Base-by-base conservation (phyloP, 441 rosid genomes). In the Populus hybrid region DNA sequence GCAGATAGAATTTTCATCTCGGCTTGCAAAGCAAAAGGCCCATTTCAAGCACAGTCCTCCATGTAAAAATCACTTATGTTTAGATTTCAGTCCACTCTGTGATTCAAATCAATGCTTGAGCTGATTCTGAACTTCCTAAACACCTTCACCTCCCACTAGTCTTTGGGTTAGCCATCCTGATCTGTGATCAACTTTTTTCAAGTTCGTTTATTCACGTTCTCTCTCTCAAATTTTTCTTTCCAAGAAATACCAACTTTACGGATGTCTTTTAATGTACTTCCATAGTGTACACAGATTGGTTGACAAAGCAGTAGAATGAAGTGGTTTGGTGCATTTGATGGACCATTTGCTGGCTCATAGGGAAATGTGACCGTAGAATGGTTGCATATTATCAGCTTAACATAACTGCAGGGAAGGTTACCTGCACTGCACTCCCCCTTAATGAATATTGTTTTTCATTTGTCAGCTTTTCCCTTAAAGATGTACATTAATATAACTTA, bases 41-140 rank as follows among this genome's bases (percentile, higher is more conserved):
- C 57, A 8, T 21, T 9, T 26, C 23, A 68, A 69, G 72, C 38
- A 10, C 18, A 67, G 14, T 20, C 70, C 18, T 4, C 67, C 6
- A 12, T 7, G n/a, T 67, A 38, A 34, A 67, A 10, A n/a, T 61
- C 26, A 3, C 30, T 32, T 4, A 18, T 24, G 26, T 75, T 36
- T 66, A 16, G 50, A 16, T 14, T 66, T 20, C 32, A 21, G 12
- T 46, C 42, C 65, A 21, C 38, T 32, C 73, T 53, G 12, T 75
- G 26, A 30, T 53, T 68, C 67, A 68, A 34, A 46, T 4, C 57
- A 46, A 46, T 50, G 67, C 65, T 11, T 75, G 34, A 34, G 67
- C 66, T 68, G 72, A 67, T 67, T 64, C 53, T 75, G 53, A 20
- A 28, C 72, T 75, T 68, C 67, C 67, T 20, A 42, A 21, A 69